Percentiles rank a stretch among this genome's conserved stretches.
Conservation (phyloP, 192 early-diverging fungal genomes). For the Coemansia sp. region DNA sequence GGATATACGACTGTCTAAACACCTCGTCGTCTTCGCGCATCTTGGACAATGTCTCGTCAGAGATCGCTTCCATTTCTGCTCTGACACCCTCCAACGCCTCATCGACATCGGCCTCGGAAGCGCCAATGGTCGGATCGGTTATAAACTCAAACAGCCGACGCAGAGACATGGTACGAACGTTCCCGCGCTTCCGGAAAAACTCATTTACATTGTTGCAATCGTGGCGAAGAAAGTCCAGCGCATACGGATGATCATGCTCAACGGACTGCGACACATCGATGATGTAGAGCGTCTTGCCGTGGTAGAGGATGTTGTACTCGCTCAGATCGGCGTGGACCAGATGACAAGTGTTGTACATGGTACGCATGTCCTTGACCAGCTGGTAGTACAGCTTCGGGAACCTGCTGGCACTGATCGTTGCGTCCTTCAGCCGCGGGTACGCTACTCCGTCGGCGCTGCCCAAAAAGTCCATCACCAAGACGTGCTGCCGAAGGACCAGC, state of each 20-base stretch:
- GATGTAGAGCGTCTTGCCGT: conserved; percentile 77
- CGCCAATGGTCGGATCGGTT: conserved; percentile 60
- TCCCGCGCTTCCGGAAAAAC: conserved; percentile 79
- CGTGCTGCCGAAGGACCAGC: conserved; percentile 84
- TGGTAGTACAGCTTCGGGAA: conserved; percentile 81
- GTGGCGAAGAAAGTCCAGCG: conserved; percentile 93
- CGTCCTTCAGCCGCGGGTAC: conserved; percentile 93
- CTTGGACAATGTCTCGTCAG: conserved; percentile 55
- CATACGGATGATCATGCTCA: conserved; percentile 97
- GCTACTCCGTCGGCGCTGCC: conserved; percentile 92
- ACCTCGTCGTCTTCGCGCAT: conserved; percentile 81
- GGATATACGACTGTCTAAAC: conserved; percentile 89
- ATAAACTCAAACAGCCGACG: conserved; percentile 90
- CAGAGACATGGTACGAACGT: conserved; percentile 70
- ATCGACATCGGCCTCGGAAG: conserved; percentile 65
- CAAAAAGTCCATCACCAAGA: conserved; percentile 92
- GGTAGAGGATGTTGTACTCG: conserved; percentile 96
- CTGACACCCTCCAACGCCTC: conserved; percentile 67
- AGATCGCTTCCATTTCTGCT: conserved; percentile 31
- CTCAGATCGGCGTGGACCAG: conserved; percentile 97
- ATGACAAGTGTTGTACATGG: conserved; percentile 87
- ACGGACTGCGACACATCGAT: conserved; percentile 99
- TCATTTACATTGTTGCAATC: conserved; percentile 92
- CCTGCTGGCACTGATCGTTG: conserved; percentile 68
- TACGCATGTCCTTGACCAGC: conserved; percentile 82